phyloP scores from a whole-genome alignment of 2,329 filamentous ascomycete genomes.

The Magnaporthiopsis poae region DNA sequence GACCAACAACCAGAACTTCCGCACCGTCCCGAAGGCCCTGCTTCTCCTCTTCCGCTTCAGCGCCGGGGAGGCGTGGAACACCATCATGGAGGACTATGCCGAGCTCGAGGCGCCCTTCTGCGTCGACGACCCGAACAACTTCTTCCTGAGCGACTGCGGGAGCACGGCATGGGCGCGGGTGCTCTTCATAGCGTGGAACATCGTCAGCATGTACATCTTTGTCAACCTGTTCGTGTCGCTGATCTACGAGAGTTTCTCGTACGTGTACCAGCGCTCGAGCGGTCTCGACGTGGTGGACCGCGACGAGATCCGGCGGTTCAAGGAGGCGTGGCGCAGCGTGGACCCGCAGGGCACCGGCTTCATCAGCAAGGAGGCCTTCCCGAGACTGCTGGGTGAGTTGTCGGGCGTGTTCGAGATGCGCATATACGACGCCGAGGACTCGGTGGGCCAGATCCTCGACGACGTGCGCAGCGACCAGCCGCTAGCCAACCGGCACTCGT shows the following conservation, averaged over 20 bases:
- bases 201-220: constrained; percentile 99
- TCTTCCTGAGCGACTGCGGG: constrained; percentile 86
- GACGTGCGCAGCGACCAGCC: constrained; percentile 56
- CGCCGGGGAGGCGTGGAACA: constrained; percentile 91
- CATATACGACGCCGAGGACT: constrained; percentile 85
- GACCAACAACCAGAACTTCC: constrained; percentile 75
- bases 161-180: constrained; percentile 79
- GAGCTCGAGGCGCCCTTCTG: constrained; percentile 70
- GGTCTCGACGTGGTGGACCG: constrained; percentile 83
- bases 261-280: constrained; percentile 93
- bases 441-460: constrained; percentile 76
- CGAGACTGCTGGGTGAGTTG: constrained; percentile 77
- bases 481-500: constrained; percentile 34
- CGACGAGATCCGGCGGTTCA: constrained; percentile 91
- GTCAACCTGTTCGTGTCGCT: constrained; percentile 96
- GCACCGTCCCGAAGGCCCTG: constrained; percentile 84
- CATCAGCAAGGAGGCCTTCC: constrained; percentile 82
- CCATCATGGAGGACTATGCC: constrained; percentile 92
- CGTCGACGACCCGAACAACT: constrained; percentile 54
- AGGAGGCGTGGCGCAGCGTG: constrained; percentile 93
- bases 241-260: constrained; percentile 98
- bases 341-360: constrained; percentile 86
- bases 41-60: constrained; percentile 90
- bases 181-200: constrained; percentile 94
- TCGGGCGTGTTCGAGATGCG: constrained; percentile 96